Evolutionary conservation across 179 eudicot genomes (phyloP).

Genomic region (Dionaea muscipula): DNA sequence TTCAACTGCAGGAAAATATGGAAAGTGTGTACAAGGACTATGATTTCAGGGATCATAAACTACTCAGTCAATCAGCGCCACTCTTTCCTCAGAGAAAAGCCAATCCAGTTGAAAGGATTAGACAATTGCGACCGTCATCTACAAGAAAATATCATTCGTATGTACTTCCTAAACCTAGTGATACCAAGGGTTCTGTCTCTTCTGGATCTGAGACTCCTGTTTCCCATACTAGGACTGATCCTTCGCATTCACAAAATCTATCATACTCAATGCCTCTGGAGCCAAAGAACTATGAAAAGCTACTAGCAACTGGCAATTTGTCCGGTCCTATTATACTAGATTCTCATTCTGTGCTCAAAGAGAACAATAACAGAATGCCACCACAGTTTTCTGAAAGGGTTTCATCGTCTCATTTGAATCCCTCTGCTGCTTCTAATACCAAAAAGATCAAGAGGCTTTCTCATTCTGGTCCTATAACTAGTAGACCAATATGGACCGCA

Average conservation of each 20-base stretch:
- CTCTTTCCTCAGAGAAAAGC: slow-evolving; percentile 45
- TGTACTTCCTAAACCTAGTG: slow-evolving; percentile 71
- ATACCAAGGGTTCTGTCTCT: slow-evolving; percentile 25
- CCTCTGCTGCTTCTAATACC: slow-evolving; percentile 21
- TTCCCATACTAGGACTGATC: slow-evolving; percentile 30
- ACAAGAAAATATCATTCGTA: slow-evolving; percentile 48
- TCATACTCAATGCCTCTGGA: slow-evolving; percentile 52
- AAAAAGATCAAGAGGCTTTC: slow-evolving; percentile 52
- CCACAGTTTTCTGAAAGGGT: slow-evolving; percentile 42
- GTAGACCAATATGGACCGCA: slow-evolving; percentile 39
- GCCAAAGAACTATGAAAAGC: slow-evolving; percentile 28
- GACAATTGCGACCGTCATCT: slow-evolving; percentile 44
- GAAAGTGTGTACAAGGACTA: slow-evolving; percentile 21
- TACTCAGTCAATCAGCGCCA: slow-evolving; percentile 79
- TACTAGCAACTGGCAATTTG: slow-evolving; percentile 22
- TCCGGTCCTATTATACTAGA: slow-evolving; percentile 29
- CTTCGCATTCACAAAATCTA: slow-evolving; percentile 15
- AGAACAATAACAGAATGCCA: slow-evolving; percentile 43
- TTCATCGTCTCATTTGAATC: slow-evolving; percentile 23
- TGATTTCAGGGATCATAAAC: slow-evolving; percentile 24
- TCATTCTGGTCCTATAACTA: slow-evolving; percentile 70
- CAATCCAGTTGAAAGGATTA: slow-evolving; percentile 50
- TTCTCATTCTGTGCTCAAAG: slow-evolving; percentile 43
- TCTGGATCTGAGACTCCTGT: slow-evolving; percentile 18
- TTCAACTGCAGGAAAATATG: slow-evolving; percentile 34